Evolutionary conservation across 306 rosid genomes (phyloP).

Genomic region (Parietaria judaica): DNA sequence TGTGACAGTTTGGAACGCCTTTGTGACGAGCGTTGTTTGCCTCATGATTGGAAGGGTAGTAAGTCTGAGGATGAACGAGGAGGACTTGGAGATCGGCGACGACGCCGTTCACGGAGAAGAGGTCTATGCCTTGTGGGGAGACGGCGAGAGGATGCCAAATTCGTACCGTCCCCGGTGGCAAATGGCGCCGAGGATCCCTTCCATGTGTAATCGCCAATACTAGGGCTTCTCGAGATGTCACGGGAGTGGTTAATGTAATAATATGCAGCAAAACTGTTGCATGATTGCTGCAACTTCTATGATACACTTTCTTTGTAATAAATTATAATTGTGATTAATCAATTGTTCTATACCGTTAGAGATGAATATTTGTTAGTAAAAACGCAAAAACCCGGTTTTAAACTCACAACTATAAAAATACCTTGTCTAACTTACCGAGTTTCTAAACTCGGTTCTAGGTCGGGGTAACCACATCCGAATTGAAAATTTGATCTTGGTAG

Average conservation of each 20-base stretch:
- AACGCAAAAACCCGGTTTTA: no score
- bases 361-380: no score
- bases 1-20: constrained; percentile 44
- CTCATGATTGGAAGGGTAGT: constrained; percentile 28
- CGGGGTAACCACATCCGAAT: no score
- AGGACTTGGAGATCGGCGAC: constrained; percentile 59
- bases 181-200: constrained; percentile 27
- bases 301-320: no score
- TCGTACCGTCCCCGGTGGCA: constrained; percentile 25
- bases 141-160: constrained; percentile 40
- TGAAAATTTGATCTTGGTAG: no score
- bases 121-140: constrained; percentile 71
- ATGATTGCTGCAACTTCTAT: not conserved
- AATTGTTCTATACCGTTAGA: no score
- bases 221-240: not conserved
- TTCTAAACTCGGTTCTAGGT: no score
- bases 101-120: constrained; percentile 76
- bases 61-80: constrained; percentile 58
- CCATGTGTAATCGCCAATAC: constrained; percentile 14
- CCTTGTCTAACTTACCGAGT: no score
- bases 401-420: no score
- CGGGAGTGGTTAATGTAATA: no score
- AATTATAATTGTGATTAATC: no score
- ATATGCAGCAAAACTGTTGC: not conserved
- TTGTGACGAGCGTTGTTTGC: constrained; percentile 53